These are phyloP conservation scores for Penicillium digitatum DNA, from an alignment of 2,329 filamentous ascomycete species.

Conservation along the genomic window DNA sequence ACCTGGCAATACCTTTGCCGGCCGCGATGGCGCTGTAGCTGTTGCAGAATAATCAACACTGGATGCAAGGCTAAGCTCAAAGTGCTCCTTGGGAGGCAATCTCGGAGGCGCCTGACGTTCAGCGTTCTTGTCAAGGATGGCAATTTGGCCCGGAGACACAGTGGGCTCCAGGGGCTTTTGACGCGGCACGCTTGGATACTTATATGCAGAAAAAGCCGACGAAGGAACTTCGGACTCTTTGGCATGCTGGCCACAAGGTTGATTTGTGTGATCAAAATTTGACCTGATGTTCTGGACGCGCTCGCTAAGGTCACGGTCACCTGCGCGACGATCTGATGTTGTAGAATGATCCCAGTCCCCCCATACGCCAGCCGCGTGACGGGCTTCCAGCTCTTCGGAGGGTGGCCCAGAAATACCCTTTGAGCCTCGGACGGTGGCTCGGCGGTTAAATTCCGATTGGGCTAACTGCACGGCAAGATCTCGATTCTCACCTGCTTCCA, in stretches of 20 bases:
- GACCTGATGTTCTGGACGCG: constrained; percentile 52
- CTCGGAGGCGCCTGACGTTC: constrained; percentile 30
- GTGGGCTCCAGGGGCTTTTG: constrained; percentile 29
- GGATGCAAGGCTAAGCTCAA: constrained; percentile 13
- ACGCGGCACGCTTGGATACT: constrained; percentile 44
- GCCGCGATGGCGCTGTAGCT: constrained; percentile 19
- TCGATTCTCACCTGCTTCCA: constrained; percentile 67
- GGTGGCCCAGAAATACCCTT: constrained; percentile 44
- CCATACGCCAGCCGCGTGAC: constrained; percentile 53
- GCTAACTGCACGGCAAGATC: constrained; percentile 75
- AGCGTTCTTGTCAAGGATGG: constrained; percentile 13
- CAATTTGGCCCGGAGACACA: constrained; percentile 19
- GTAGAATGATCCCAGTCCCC: constrained; percentile 50
- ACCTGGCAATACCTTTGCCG: constrained; percentile 25
- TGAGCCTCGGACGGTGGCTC: constrained; percentile 60
- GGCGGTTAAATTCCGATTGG: constrained; percentile 64
- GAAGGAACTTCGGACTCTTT: constrained; percentile 11
- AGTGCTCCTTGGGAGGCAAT: constrained; percentile 40
- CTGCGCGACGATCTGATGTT: constrained; percentile 30
- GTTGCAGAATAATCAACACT: constrained; percentile 14
- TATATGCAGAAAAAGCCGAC: constrained; percentile 33
- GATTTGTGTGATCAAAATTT: constrained; percentile 32
- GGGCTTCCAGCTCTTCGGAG: constrained; percentile 55
- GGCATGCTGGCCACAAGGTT: constrained; percentile 7
- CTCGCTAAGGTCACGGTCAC: constrained; percentile 47